Conservation (phyloP, 1,139 yeast genomes). For the Taphrina pruni region DNA sequence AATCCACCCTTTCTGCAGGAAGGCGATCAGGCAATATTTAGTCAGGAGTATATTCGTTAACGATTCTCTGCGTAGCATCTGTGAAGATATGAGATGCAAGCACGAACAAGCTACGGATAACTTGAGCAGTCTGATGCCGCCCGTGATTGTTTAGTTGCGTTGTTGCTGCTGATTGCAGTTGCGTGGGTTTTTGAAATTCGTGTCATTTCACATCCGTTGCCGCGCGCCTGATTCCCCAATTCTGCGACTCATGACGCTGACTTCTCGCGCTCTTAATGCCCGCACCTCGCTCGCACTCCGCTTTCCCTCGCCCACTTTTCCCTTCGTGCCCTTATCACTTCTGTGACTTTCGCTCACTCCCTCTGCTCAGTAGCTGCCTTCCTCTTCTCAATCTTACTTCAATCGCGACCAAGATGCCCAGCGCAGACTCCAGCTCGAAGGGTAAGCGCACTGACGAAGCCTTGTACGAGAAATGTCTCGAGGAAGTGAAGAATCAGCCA, state of each 20-base stretch:
- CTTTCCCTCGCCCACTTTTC: conserved; percentile 9
- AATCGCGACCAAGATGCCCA: conserved; percentile 21
- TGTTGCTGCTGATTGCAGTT: conserved; percentile 6
- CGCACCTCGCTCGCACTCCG: conserved; percentile 13
- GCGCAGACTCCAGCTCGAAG: conserved; percentile 34
- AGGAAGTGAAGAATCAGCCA: conserved; percentile 35
- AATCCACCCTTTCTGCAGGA: too few species aligned
- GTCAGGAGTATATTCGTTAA: too few species aligned
- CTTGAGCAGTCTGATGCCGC: background rate
- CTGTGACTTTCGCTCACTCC: background rate
- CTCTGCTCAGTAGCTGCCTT: background rate
- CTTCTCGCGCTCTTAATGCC: conserved; percentile 8
- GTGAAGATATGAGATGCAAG: too few species aligned
- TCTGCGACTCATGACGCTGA: conserved; percentile 2
- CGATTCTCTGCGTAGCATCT: too few species aligned
- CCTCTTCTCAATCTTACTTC: background rate
- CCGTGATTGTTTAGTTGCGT: background rate
- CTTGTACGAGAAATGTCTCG: conserved; percentile 37
- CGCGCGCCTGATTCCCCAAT: conserved; percentile 6
- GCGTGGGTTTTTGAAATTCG: conserved; percentile 9
- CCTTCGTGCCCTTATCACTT: background rate
- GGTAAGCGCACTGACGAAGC: conserved; percentile 40
- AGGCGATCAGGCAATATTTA: too few species aligned
- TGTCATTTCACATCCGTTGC: conserved; percentile 18
- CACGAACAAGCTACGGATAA: too few species aligned